These are phyloP conservation scores for Coemansia sp. DNA, from an alignment of 192 early-diverging fungal species.

Conservation along the genomic window DNA sequence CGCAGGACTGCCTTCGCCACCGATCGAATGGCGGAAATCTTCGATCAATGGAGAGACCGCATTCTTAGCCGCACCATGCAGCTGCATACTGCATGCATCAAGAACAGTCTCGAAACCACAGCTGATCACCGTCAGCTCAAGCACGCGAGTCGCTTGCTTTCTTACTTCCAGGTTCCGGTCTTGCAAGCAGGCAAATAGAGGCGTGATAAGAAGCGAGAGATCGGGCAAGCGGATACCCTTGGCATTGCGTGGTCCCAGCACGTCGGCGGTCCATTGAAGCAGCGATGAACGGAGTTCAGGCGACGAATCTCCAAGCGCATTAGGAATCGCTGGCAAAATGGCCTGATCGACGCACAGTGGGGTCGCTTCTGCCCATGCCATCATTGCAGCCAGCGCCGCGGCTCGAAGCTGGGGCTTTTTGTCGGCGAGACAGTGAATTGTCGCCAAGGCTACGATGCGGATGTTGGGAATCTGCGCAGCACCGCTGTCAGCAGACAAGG, in stretches of 20 bases:
- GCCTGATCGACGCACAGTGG: slow-evolving; percentile 66
- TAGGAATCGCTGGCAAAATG: slow-evolving; percentile 62
- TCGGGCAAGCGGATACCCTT: slow-evolving; percentile 59
- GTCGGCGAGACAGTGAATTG: slow-evolving; percentile 79
- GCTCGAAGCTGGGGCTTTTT: slow-evolving; percentile 87
- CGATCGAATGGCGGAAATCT: slow-evolving; percentile 59
- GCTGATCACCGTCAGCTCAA: slow-evolving; percentile 67
- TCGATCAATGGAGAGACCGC: slow-evolving; percentile 79
- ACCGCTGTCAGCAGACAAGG: slow-evolving; percentile 79
- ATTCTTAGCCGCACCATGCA: slow-evolving; percentile 73
- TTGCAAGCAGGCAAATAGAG: slow-evolving; percentile 80
- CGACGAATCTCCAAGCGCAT: slow-evolving; percentile 74
- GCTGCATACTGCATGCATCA: slow-evolving; percentile 67
- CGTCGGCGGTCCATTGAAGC: slow-evolving; percentile 75
- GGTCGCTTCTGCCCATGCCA: slow-evolving; percentile 68
- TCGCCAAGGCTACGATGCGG: slow-evolving; percentile 67
- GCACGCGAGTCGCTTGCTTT: slow-evolving; percentile 74
- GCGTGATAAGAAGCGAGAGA: slow-evolving; percentile 63
- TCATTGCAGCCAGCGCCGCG: slow-evolving; percentile 73
- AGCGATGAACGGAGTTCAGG: slow-evolving; percentile 88
- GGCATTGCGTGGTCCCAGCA: slow-evolving; percentile 53
- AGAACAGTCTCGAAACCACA: slow-evolving; percentile 75
- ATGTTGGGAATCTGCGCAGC: slow-evolving; percentile 77
- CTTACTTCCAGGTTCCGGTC: slow-evolving; percentile 90
- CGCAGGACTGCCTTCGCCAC: slow-evolving; percentile 1